Conservation (phyloP, 2,329 filamentous ascomycete species). For the Pseudogymnoascus sp. region DNA sequence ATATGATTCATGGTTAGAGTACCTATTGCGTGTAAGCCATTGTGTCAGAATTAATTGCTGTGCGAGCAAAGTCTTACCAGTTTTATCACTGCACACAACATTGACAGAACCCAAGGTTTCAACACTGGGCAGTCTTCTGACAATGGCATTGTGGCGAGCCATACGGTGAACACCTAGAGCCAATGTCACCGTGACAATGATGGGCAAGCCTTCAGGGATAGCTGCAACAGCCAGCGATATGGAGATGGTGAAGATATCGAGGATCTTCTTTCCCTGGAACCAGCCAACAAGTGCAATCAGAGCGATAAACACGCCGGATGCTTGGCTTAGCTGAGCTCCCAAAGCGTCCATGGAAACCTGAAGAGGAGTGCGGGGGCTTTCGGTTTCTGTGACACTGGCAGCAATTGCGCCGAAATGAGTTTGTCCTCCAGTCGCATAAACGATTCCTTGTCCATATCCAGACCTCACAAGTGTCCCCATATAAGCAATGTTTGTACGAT, state of each 20-base stretch:
- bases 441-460: conserved; percentile 88
- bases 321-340: conserved; percentile 90
- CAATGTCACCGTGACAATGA: conserved; percentile 95
- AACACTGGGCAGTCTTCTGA: conserved; percentile 90
- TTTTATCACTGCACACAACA: conserved; percentile 99
- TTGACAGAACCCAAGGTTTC: conserved; percentile 98
- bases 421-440: conserved; percentile 89
- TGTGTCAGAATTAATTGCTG: neutral
- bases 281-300: conserved; percentile 88
- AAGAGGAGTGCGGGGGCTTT: conserved; percentile 86
- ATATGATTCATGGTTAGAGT: conserved; percentile 97
- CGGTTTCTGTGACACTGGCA: conserved; percentile 85
- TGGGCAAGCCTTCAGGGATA: conserved; percentile 91
- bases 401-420: conserved; percentile 97
- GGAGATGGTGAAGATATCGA: conserved; percentile 96
- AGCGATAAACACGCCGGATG: conserved; percentile 89
- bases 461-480: conserved; percentile 97
- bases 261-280: conserved; percentile 75
- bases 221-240: conserved; percentile 94
- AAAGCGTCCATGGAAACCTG: conserved; percentile 97
- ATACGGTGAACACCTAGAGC: conserved; percentile 92
- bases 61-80: conserved; percentile 41
- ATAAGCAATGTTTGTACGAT: conserved; percentile 86
- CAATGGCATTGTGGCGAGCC: conserved; percentile 91
- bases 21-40: conserved; percentile 38